phyloP scores from a whole-genome alignment of 1,139 yeast species.

The Pichia sp. region DNA sequence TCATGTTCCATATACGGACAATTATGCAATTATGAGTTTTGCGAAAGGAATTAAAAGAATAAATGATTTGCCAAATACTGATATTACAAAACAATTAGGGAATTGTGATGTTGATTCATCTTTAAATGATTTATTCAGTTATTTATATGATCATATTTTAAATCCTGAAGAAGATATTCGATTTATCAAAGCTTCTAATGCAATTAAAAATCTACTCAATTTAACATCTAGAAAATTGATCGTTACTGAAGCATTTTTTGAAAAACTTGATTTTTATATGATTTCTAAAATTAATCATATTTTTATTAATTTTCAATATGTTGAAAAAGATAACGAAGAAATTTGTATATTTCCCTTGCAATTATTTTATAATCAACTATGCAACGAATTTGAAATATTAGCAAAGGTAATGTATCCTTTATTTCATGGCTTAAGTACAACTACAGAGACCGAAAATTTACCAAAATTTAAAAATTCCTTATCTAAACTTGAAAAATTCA shows the following conservation, averaged over 20 bases:
- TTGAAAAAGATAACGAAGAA: neutral
- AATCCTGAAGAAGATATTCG: neutral
- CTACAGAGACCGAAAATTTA: neutral
- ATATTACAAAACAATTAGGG: too few species aligned
- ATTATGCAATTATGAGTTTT: too few species aligned
- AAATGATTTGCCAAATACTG: too few species aligned
- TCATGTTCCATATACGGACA: too few species aligned
- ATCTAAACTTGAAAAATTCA: neutral
- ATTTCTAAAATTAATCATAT: neutral
- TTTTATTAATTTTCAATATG: neutral
- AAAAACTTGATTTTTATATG: neutral
- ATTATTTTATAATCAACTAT: neutral
- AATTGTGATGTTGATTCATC: neutral
- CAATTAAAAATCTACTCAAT: neutral
- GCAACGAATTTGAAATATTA: neutral
- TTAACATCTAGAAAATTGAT: neutral
- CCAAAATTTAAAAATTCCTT: neutral
- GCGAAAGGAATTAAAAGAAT: too few species aligned
- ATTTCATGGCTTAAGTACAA: neutral
- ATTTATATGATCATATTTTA: neutral
- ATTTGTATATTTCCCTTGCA: too few species aligned
- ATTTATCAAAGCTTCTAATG: neutral
- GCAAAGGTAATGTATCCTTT: slow-evolving; percentile 1
- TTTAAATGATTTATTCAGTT: neutral
- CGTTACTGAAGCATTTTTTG: neutral